Evolutionary conservation across 2,329 filamentous ascomycete species (phyloP).

Genomic region (Xylaria sp.): DNA sequence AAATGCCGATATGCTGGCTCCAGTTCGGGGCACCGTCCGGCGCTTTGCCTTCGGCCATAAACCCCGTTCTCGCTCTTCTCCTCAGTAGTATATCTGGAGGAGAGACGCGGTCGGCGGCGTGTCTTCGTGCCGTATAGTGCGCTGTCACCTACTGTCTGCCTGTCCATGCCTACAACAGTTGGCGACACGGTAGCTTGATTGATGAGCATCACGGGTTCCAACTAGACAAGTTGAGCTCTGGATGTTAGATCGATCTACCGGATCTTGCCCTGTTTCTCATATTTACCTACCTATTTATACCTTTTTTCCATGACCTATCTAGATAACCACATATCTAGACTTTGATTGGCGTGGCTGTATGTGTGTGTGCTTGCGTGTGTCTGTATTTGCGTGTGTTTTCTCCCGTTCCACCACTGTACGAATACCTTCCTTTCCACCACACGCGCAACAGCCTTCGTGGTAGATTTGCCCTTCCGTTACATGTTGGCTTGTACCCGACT

Average conservation of each 20-base stretch:
- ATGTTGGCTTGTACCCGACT: neutral
- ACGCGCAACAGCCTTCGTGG: constrained; percentile 5
- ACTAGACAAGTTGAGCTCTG: constrained; percentile 9
- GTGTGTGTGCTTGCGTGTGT: neutral
- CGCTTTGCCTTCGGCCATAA: constrained; percentile 9
- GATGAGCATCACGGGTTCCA: constrained; percentile 6
- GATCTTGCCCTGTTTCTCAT: constrained; percentile 3
- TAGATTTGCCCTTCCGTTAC: constrained; percentile 9
- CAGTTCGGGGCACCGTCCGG: constrained; percentile 16
- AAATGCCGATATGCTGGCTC: constrained; percentile 22
- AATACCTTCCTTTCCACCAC: neutral
- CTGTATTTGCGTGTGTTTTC: neutral
- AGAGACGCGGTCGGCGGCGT: constrained; percentile 15
- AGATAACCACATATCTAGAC: constrained; percentile 1
- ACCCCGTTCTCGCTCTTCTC: constrained; percentile 7
- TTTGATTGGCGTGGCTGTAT: constrained; percentile 9
- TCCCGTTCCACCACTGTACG: constrained; percentile 6
- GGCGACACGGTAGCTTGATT: constrained; percentile 1
- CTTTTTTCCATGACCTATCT: neutral
- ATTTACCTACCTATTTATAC: neutral
- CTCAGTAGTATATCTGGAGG: constrained; percentile 8
- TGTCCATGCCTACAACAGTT: neutral
- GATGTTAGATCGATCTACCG: constrained; percentile 5
- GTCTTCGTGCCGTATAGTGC: constrained; percentile 8
- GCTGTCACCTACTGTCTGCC: constrained; percentile 10